Conservation (phyloP, 306 rosid species). For the Leucaena leucocephala region DNA sequence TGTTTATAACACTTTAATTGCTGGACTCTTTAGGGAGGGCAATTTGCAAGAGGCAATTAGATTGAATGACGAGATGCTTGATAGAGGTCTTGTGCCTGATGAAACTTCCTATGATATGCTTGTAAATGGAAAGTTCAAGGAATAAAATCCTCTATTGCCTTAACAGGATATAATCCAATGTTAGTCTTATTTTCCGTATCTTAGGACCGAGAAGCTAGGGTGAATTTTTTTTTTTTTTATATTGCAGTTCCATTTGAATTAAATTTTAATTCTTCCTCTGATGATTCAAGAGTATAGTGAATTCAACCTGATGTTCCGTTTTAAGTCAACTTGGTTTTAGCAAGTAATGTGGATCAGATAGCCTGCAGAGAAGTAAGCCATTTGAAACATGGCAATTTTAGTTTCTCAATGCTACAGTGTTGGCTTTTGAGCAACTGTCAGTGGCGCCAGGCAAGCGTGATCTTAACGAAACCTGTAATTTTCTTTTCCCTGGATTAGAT, state of each 20-base stretch:
- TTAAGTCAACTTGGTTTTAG: too few species aligned
- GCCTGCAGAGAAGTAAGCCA: slow-evolving; percentile 54
- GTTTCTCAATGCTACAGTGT: slow-evolving; percentile 51
- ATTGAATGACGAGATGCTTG: slow-evolving; percentile 89
- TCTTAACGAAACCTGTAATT: slow-evolving; percentile 19
- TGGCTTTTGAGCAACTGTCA: slow-evolving; percentile 60
- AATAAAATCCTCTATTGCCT: slow-evolving; percentile 31
- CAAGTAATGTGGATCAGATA: slow-evolving; percentile 42
- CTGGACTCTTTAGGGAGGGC: slow-evolving; percentile 73
- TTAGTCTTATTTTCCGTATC: neutral
- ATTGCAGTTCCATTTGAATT: neutral
- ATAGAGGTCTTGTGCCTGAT: slow-evolving; percentile 72
- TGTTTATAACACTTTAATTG: slow-evolving; percentile 67
- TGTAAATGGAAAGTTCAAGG: slow-evolving; percentile 63
- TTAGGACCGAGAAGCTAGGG: neutral
- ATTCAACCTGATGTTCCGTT: too few species aligned
- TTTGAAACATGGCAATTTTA: slow-evolving; percentile 50
- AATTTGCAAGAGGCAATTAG: slow-evolving; percentile 70
- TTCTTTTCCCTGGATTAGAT: neutral
- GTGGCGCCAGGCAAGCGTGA: slow-evolving; percentile 67
- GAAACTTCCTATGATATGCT: slow-evolving; percentile 67
- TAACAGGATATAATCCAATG: neutral
- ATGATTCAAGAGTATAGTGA: neutral
- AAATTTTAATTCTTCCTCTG: slow-evolving; percentile 16
- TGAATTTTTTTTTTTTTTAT: slow-evolving; percentile 3